Evolutionary conservation across 2,329 filamentous ascomycete species (phyloP).

Genomic region (Beauveria australis): DNA sequence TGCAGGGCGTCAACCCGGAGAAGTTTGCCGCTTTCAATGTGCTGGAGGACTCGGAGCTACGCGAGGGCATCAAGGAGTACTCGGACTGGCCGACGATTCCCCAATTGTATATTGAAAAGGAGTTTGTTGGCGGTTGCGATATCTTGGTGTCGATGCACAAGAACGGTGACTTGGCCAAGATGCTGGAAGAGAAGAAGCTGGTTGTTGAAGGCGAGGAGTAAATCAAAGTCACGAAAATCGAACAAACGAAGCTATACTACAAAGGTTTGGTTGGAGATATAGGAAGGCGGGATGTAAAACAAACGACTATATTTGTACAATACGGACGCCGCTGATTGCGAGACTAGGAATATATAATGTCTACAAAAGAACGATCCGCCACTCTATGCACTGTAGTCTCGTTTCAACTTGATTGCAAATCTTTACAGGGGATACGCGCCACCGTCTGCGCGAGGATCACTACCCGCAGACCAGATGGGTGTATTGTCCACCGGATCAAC

Average conservation of each 20-base stretch:
- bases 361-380: background rate
- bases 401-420: background rate
- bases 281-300: background rate
- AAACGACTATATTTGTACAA: conserved; percentile 4
- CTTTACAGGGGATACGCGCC: conserved; percentile 42
- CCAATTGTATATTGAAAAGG: conserved; percentile 89
- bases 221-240: conserved; percentile 13
- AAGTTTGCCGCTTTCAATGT: conserved; percentile 99
- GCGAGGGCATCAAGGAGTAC: conserved; percentile 95
- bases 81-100: conserved; percentile 99
- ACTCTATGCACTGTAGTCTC: background rate
- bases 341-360: background rate
- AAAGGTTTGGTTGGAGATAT: background rate
- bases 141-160: conserved; percentile 97
- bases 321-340: background rate
- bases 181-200: conserved; percentile 89
- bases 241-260: background rate
- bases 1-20: conserved; percentile 88
- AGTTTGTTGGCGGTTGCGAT: conserved; percentile 96
- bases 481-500: conserved; percentile 60
- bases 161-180: conserved; percentile 83
- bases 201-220: conserved; percentile 48
- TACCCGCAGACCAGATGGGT: conserved; percentile 78
- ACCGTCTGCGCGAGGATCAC: conserved; percentile 82
- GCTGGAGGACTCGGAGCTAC: conserved; percentile 79